Conservation (phyloP, 345 rosid genomes). For the Mercurialis annua region DNA sequence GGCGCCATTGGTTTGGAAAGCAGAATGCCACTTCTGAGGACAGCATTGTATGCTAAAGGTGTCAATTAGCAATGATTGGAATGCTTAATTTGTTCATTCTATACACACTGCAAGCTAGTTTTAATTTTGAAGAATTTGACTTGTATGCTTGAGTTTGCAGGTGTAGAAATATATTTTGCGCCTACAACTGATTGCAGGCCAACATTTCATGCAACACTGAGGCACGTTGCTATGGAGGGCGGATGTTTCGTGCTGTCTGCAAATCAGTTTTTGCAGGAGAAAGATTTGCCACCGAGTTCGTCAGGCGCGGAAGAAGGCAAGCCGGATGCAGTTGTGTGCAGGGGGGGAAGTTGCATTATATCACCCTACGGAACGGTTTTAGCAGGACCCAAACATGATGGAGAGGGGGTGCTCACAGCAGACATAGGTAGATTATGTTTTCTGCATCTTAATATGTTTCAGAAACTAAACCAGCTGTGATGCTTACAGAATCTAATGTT, state of each 20-base stretch:
- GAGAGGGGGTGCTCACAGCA: constrained; percentile 78
- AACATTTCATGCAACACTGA: constrained; percentile 83
- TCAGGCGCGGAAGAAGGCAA: constrained; percentile 60
- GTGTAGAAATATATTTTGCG: constrained; percentile 88
- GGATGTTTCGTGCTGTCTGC: constrained; percentile 90
- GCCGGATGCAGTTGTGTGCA: constrained; percentile 76
- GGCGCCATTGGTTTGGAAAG: constrained; percentile 95
- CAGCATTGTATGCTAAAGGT: too few species aligned
- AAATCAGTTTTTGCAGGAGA: constrained; percentile 80
- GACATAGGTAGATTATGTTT: constrained; percentile 61
- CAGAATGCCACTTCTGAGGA: constrained; percentile 82
- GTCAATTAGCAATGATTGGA: too few species aligned
- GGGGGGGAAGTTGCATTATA: constrained; percentile 85
- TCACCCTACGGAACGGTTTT: constrained; percentile 78
- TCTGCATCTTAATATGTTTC: not conserved
- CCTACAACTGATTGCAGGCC: constrained; percentile 90
- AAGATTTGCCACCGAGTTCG: constrained; percentile 87
- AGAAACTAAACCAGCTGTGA: not conserved
- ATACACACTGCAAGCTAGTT: too few species aligned
- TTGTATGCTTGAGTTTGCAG: constrained; percentile 32
- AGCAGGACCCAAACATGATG: constrained; percentile 87
- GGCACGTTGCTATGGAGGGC: constrained; percentile 94
- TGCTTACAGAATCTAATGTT: too few species aligned
- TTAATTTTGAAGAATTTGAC: too few species aligned
- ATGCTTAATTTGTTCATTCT: too few species aligned